A percentile compares a stretch with the other conserved stretches of the same genome.
Evolutionary conservation across 2,329 filamentous ascomycete species (phyloP).

Genomic region (Aspergillus chevalieri): DNA sequence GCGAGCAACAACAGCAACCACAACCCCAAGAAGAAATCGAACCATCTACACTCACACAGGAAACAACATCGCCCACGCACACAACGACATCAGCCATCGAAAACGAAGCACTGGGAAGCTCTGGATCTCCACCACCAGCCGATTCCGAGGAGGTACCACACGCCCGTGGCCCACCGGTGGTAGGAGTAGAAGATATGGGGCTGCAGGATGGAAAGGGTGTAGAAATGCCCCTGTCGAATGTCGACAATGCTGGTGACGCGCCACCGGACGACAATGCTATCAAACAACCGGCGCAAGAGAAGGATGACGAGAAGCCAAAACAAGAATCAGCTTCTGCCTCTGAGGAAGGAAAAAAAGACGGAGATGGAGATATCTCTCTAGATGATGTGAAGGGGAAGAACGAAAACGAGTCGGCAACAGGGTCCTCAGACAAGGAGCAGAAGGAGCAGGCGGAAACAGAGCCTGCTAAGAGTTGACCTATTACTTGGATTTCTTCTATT

Average conservation of each 20-base stretch:
- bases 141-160: slow-evolving; percentile 64
- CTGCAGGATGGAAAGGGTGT: slow-evolving; percentile 55
- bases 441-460: not conserved
- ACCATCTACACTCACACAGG: not conserved
- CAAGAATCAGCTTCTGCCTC: not conserved
- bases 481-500: too few species aligned
- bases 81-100: slow-evolving; percentile 8
- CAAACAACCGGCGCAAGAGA: slow-evolving; percentile 2
- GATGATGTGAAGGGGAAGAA: not conserved
- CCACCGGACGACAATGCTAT: slow-evolving; percentile 3
- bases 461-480: too few species aligned
- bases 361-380: not conserved
- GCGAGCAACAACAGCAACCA: slow-evolving; percentile 3
- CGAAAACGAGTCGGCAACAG: not conserved
- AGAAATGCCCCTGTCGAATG: slow-evolving; percentile 31
- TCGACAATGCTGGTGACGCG: slow-evolving; percentile 8
- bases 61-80: not conserved
- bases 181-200: slow-evolving; percentile 82
- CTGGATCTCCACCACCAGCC: slow-evolving; percentile 35
- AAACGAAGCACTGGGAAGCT: slow-evolving; percentile 14
- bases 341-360: not conserved
- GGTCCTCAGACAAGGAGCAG: not conserved
- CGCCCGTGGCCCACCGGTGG: slow-evolving; percentile 74
- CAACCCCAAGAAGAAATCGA: slow-evolving; percentile 6
- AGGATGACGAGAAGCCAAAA: slow-evolving; percentile 5